Conservation (phyloP, 306 rosid genomes). For the Quercus robur region DNA sequence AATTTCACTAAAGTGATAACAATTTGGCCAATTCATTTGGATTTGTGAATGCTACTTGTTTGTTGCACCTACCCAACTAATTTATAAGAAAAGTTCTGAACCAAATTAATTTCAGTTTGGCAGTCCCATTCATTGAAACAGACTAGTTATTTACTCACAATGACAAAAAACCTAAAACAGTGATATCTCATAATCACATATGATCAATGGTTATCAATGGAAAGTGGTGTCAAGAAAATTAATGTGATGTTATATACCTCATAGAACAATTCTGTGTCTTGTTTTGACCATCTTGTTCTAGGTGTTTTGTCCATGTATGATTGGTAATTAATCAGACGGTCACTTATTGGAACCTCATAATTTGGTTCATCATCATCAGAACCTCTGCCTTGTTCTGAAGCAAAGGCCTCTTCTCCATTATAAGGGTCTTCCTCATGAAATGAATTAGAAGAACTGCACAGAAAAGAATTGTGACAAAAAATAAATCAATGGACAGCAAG, state of each 20-base stretch:
- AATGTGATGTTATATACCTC: constrained; percentile 39
- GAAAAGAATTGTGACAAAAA: constrained; percentile 26
- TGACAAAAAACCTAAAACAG: neutral
- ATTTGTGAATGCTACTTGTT: neutral
- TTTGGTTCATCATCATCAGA: constrained; percentile 46
- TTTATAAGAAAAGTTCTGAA: neutral
- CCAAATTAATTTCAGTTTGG: neutral
- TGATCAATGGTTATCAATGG: neutral
- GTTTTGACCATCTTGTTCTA: constrained; percentile 70
- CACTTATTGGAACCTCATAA: constrained; percentile 26
- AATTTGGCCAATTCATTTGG: neutral
- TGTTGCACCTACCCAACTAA: neutral
- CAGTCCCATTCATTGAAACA: neutral
- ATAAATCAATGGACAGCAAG: constrained; percentile 2
- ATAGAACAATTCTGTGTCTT: constrained; percentile 75
- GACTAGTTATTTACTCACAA: neutral
- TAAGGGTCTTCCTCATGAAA: constrained; percentile 31
- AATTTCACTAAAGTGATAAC: neutral
- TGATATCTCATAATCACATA: neutral
- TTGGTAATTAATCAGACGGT: constrained; percentile 56
- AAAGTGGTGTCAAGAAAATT: neutral
- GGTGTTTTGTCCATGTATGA: constrained; percentile 74
- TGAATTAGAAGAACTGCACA: constrained; percentile 40
- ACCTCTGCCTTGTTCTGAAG: constrained; percentile 54
- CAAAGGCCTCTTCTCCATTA: constrained; percentile 41